Evolutionary conservation across 2,329 filamentous ascomycete genomes (phyloP).

Genomic region (Trichoderma hamatum): DNA sequence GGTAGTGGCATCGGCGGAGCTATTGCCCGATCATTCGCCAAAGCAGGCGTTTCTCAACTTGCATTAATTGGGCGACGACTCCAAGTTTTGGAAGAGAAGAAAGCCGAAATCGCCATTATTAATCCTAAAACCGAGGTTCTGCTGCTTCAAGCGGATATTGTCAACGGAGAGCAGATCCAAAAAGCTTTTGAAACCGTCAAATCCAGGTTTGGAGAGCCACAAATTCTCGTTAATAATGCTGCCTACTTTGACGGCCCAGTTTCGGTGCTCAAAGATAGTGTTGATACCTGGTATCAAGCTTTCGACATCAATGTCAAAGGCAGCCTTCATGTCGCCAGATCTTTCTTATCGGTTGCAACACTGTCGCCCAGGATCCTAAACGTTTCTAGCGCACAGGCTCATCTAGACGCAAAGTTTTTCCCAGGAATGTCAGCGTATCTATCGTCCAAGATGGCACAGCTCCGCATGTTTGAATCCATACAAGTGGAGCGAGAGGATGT

Average conservation of each 20-base stretch:
- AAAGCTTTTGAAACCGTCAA: background rate
- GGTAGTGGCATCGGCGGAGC: constrained; percentile 13
- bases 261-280: background rate
- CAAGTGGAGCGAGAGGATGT: background rate
- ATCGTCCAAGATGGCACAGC: background rate
- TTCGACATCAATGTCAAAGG: constrained; percentile 11
- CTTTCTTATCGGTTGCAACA: background rate
- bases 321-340: constrained; percentile 2
- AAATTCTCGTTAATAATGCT: constrained; percentile 14
- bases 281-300: constrained; percentile 7
- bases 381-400: background rate
- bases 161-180: background rate
- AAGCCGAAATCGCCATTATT: background rate
- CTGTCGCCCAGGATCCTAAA: background rate
- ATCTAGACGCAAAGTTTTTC: background rate
- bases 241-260: constrained; percentile 4
- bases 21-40: constrained; percentile 9
- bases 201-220: constrained; percentile 1
- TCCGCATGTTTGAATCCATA: background rate
- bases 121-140: background rate
- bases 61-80: constrained; percentile 2
- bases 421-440: background rate
- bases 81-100: constrained; percentile 6
- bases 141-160: background rate
- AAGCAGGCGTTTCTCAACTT: constrained; percentile 4